Evolutionary conservation across 2,329 filamentous ascomycete genomes (phyloP).

Genomic region (Aspergillus pseudonomiae): DNA sequence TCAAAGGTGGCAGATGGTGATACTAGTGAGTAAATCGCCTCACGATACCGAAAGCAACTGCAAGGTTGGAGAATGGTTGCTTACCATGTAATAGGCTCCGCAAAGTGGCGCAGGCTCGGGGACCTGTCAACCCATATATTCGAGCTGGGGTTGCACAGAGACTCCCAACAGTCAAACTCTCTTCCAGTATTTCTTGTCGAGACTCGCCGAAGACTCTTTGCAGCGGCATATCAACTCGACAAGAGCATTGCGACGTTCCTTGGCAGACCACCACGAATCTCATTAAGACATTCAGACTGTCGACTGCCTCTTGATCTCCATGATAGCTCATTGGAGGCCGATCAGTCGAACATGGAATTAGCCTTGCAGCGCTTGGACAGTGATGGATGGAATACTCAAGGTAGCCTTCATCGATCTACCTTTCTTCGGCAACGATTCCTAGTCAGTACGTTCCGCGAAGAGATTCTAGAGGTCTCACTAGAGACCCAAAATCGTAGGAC

Average conservation of each 20-base stretch:
- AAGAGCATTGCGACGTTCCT: constrained; percentile 34
- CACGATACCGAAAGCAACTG: neutral
- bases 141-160: constrained; percentile 30
- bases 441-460: constrained; percentile 30
- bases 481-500: constrained; percentile 18
- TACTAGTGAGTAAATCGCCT: constrained; percentile 32
- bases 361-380: constrained; percentile 17
- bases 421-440: constrained; percentile 30
- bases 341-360: constrained; percentile 10
- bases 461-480: constrained; percentile 31
- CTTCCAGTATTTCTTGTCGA: constrained; percentile 28
- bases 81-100: constrained; percentile 21
- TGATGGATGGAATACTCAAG: constrained; percentile 24
- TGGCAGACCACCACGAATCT: constrained; percentile 30
- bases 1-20: constrained; percentile 41
- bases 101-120: constrained; percentile 30
- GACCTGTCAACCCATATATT: constrained; percentile 32
- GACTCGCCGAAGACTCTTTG: constrained; percentile 28
- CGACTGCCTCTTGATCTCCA: constrained; percentile 28
- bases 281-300: constrained; percentile 27
- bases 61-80: neutral
- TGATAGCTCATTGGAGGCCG: constrained; percentile 21
- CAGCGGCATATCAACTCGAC: constrained; percentile 31
- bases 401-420: constrained; percentile 22
- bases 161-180: constrained; percentile 16